Conservation (phyloP, 1,139 yeast genomes). For the Protomyces pachydermus region DNA sequence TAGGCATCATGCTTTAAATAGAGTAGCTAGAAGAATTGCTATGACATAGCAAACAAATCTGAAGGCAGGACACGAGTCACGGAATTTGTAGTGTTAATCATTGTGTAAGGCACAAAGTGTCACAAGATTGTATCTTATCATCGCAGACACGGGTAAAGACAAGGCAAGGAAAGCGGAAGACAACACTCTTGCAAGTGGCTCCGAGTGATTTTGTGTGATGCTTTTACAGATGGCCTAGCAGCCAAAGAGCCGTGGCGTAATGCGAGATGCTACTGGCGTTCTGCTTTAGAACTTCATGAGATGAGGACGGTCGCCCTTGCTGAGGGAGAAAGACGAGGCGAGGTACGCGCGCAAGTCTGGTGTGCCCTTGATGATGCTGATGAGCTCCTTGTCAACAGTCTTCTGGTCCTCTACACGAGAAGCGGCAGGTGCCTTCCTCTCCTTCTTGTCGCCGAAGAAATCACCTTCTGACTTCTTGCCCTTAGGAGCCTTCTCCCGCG, state of each 20-base stretch:
- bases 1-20: too few species aligned
- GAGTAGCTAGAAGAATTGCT: too few species aligned
- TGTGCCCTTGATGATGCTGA: constrained; percentile 93
- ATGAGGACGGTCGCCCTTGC: constrained; percentile 98
- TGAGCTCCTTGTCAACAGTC: constrained; percentile 88
- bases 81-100: too few species aligned
- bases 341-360: constrained; percentile 97
- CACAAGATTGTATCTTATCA: too few species aligned
- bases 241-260: not conserved
- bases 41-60: too few species aligned
- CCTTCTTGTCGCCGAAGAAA: constrained; percentile 75
- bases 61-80: too few species aligned
- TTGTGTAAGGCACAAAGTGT: too few species aligned
- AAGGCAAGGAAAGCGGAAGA: not conserved
- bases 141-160: not conserved
- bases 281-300: constrained; percentile 80
- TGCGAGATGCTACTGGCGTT: not conserved
- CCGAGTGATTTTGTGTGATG: not conserved
- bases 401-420: constrained; percentile 99
- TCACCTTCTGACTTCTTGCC: constrained; percentile 80
- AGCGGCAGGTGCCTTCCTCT: constrained; percentile 83
- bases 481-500: constrained; percentile 78
- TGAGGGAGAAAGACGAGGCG: constrained; percentile 93
- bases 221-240: not conserved
- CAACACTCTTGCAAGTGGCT: not conserved